phyloP scores from a whole-genome alignment of 352 stramenopile genomes.

The Aphanomyces stellatus region DNA sequence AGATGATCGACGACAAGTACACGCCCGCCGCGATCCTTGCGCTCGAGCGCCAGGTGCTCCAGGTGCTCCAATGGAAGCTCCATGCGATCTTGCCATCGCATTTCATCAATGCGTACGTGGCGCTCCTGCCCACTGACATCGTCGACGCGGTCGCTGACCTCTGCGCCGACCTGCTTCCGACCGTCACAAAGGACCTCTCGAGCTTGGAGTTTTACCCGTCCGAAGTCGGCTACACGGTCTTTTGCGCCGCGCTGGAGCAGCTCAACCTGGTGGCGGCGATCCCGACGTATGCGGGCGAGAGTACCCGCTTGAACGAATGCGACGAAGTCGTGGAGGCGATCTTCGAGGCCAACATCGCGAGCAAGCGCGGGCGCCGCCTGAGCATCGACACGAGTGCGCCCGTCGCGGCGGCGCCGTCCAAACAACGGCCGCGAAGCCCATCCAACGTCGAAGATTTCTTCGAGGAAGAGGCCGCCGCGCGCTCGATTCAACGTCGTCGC shows the following conservation, averaged over 20 bases:
- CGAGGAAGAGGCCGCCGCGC: neutral
- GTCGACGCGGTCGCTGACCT: neutral
- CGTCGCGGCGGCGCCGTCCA: neutral
- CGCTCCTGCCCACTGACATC: neutral
- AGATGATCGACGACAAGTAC: neutral
- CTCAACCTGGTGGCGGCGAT: neutral
- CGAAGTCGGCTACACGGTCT: neutral
- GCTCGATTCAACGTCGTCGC: neutral
- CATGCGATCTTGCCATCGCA: slow-evolving; percentile 1
- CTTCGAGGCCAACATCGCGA: neutral
- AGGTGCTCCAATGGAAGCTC: slow-evolving; percentile 7
- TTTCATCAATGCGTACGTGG: slow-evolving; percentile 9
- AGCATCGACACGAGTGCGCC: too few species aligned
- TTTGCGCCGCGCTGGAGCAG: neutral
- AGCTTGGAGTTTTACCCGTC: slow-evolving; percentile 4
- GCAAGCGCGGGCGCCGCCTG: neutral
- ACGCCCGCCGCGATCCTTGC: neutral
- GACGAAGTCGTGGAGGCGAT: neutral
- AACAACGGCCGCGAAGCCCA: slow-evolving; percentile 4
- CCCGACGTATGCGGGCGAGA: neutral
- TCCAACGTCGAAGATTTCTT: slow-evolving; percentile 15
- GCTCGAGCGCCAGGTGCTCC: neutral
- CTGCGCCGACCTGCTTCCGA: neutral
- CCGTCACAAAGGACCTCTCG: neutral
- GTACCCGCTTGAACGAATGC: neutral